Base-by-base conservation (phyloP, 176 grass and related monocot genomes). In the Hordeum marinum region DNA sequence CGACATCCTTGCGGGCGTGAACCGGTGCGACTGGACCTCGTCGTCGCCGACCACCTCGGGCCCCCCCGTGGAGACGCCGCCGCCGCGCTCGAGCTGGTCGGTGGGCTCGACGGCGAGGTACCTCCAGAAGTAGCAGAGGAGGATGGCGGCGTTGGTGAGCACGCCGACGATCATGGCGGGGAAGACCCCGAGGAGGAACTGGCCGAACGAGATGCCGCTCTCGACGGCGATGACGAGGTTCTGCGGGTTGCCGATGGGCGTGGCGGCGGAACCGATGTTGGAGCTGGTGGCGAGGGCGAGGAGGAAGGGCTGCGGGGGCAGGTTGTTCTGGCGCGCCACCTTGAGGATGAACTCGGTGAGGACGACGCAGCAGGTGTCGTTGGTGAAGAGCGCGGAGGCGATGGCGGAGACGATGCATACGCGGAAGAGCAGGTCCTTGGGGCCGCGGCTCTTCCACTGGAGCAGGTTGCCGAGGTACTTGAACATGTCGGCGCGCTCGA, bases 281-380 rank as follows among this genome's bases (percentile, higher is more conserved):
- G 93, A 87, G 50, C 93, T 95, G 0, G 90, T 90, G 17, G 93
- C 93, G 18, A 95, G 88, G 1, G 90, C 93, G 0, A 92, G 67
- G 8, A 95, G 72, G 34, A 92, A 95, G 0, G 93, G 93, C 80
- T 95, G 90, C 15, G 93, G 93, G 3, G 90, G 90, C 29, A 95
- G 88, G 77, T 92, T 95, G 84, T 95, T 95, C 84, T 95, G 93
- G 48, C 93, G 79, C 0, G 93, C 93, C 20, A 95, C 78, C 78
- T 95, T 95, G 36, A 95, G 93, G 60, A 95, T 90, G 80, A 92
- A 95, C 54, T 95, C 93, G 21, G 93, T 95, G 86, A 95, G 93
- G 18, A 95, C 93, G 26, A 95, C 93, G 73, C 93, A 95, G 66
- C 90, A 89, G 17, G 93, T 95, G 72, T 95, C 93, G 9, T 95